phyloP scores from a whole-genome alignment of 2,329 filamentous ascomycete genomes.

The Colletotrichum truncatum region DNA sequence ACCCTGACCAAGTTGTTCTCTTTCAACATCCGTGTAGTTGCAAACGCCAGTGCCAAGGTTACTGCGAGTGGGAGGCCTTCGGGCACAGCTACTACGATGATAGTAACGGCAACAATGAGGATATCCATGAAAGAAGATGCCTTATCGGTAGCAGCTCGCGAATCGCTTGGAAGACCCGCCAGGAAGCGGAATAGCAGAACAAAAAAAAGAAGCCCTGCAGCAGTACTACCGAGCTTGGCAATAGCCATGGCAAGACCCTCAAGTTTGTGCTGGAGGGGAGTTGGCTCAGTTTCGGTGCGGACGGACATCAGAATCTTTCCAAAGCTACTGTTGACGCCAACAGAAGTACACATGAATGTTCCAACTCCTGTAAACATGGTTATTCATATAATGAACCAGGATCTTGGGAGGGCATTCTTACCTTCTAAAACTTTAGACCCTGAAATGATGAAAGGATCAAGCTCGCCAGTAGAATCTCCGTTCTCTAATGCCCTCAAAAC shows the following conservation, averaged over 20 bases:
- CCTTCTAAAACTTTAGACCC: slow-evolving; percentile 51
- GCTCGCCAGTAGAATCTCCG: slow-evolving; percentile 30
- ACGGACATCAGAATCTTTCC: slow-evolving; percentile 66
- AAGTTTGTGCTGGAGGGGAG: slow-evolving; percentile 65
- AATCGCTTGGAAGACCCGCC: slow-evolving; percentile 64
- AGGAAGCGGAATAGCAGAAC: slow-evolving; percentile 83
- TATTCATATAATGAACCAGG: no score
- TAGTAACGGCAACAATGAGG: slow-evolving; percentile 72
- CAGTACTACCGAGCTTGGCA: slow-evolving; percentile 64
- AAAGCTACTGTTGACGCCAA: slow-evolving; percentile 63
- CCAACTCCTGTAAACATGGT: no score
- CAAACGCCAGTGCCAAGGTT: slow-evolving; percentile 73
- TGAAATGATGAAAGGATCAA: slow-evolving; percentile 72
- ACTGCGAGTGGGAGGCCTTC: slow-evolving; percentile 74
- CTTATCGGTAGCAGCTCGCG: slow-evolving; percentile 62
- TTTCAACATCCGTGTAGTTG: slow-evolving; percentile 74
- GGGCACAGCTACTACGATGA: slow-evolving; percentile 74
- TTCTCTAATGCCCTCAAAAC: slow-evolving; percentile 57
- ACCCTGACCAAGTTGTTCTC: slow-evolving; percentile 76
- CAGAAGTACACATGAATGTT: slow-evolving; percentile 63
- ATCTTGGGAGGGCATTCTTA: no score
- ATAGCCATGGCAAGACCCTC: slow-evolving; percentile 53
- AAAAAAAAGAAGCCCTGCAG: slow-evolving; percentile 78
- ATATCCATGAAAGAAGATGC: slow-evolving; percentile 67
- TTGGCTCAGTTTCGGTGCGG: slow-evolving; percentile 59